Evolutionary conservation across 2,329 filamentous ascomycete genomes (phyloP), one percentile per base, ranked within the genome.

Genomic region (Ceratocystiopsis sp.): DNA sequence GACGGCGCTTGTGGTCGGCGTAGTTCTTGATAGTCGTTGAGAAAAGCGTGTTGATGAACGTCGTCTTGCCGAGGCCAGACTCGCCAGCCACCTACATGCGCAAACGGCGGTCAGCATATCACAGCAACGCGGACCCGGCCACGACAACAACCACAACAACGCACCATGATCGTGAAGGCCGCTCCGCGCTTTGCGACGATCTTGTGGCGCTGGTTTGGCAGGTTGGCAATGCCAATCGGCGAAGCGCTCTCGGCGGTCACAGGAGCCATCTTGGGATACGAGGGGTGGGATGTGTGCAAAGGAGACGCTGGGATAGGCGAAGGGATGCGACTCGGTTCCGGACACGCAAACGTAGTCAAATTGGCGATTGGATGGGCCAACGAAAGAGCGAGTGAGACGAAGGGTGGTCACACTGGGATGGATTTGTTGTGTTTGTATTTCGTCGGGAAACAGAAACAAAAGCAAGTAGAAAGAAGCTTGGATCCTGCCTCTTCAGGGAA

Each of bases 1-100:
- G 91, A 60, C 91, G 84, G 66, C 86, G 84, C 75, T 94, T 94
- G 77, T 98, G 89, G 67, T 98, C 91, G 75, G 91, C 91, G 65
- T 98, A 98, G 76, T 96, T 98, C 76, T 98, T 98, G 77, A 98
- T 98, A 57, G 91, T 98, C 53, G 93, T 98, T 50, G 91, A 98
- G 75, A 98, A 98, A 48, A 98, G 80, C 47, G 91, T 98, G 79
- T 98, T 98, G 78, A 98, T 96, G 69, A 98, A 98, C 57, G 91
- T 98, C 21, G 93, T 98, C 78, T 98, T 98, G 71, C 91, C 91
- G 55, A 96, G 70, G 60, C 89, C 89, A 54, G 91, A 96, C 71
- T 98, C 89, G 69, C 89, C 89, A 69, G 91, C 91, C 67, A 96
- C 86, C 86, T 93, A 46, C 5, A 36, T n/a, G 41, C 29, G 35